Base-by-base conservation (phyloP, 2,329 filamentous ascomycete species). In the Trichoderma sp. region DNA sequence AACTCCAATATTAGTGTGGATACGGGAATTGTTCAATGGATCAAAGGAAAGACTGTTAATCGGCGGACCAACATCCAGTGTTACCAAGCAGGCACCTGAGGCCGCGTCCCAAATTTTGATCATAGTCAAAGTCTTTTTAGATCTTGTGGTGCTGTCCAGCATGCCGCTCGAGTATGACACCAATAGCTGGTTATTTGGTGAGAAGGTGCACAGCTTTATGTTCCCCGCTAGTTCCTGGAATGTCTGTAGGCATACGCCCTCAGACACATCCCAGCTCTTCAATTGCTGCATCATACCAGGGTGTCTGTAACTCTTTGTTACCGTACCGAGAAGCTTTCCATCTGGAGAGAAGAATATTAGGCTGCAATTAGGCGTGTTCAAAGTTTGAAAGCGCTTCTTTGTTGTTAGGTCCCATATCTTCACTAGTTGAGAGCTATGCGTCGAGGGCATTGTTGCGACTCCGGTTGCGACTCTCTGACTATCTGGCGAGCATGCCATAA, bases 51-150 rank as follows among this genome's bases (percentile, higher is more conserved):
- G 50, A 3, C 50, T 56, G 21, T 56, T 12, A 24, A 56, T 56
- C 11, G 9, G n/a, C 50, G 50, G 50, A 14, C 8, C 21, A 56
- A 24, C 21, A 24, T 56, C 50, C 11, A 56, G 9, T 14, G 21
- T 56, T 14, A 56, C 11, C 5, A 56, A 12, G n/a, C 50, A 56
- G 11, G 50, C 21, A 24, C 50, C 50, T 24, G 50, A 12, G 11
- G 5, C 50, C 5, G 11, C 50, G 21, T 56, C 50, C 50, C 50
- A 56, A 1, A 24, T 24, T 24, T 24, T 56, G 21, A 56, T 53
- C 45, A 53, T 24, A 1, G 1, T 21, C n/a, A 6, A 21, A 11
- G 8, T 21, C n/a, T 6, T 53, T 0, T 53, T 21, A 1, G 2
- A 50, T 41, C 16, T 1, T 0, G 38, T 3, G 38, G 1, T 41